Percentiles rank a stretch among this genome's conserved stretches.
Evolutionary conservation across 805 yeast genomes (phyloP).

Genomic region (Candida montana): DNA sequence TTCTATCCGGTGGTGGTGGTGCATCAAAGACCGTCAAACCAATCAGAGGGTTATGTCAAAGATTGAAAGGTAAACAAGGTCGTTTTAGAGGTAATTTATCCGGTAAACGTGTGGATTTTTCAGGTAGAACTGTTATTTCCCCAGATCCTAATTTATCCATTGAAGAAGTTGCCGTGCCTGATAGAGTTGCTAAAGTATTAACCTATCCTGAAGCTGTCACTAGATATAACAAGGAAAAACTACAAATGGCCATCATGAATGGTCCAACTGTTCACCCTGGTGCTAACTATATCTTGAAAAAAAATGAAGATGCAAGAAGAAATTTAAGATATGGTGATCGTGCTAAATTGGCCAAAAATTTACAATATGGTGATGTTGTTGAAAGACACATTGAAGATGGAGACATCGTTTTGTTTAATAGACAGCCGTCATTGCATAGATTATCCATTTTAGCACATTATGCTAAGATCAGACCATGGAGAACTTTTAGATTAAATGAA

Average conservation of each 20-base stretch:
- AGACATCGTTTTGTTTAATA: constrained; percentile 88
- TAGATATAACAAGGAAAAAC: constrained; percentile 73
- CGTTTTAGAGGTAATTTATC: constrained; percentile 97
- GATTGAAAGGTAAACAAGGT: constrained; percentile 97
- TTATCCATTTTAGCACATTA: constrained; percentile 90
- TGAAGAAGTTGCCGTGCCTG: constrained; percentile 98
- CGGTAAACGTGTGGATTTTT: constrained; percentile 97
- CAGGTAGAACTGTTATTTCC: constrained; percentile 96
- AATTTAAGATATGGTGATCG: constrained; percentile 88
- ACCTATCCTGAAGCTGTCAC: constrained; percentile 96
- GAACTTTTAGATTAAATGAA: constrained; percentile 93
- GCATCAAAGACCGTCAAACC: constrained; percentile 55
- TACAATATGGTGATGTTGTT: constrained; percentile 85
- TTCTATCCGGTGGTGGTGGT: constrained; percentile 62
- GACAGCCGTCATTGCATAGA: constrained; percentile 97
- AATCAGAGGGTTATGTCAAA: constrained; percentile 93
- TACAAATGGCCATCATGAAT: constrained; percentile 66
- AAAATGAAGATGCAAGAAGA: constrained; percentile 79
- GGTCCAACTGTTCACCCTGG: constrained; percentile 95
- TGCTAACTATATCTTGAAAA: constrained; percentile 85
- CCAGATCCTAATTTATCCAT: constrained; percentile 95
- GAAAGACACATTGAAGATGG: constrained; percentile 98
- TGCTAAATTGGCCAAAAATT: constrained; percentile 63
- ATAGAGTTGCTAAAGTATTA: constrained; percentile 88
- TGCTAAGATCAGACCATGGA: constrained; percentile 96